These are phyloP conservation scores for Lindgomyces ingoldianus DNA, from an alignment of 495 filamentous ascomycete species.

Conservation along the genomic window DNA sequence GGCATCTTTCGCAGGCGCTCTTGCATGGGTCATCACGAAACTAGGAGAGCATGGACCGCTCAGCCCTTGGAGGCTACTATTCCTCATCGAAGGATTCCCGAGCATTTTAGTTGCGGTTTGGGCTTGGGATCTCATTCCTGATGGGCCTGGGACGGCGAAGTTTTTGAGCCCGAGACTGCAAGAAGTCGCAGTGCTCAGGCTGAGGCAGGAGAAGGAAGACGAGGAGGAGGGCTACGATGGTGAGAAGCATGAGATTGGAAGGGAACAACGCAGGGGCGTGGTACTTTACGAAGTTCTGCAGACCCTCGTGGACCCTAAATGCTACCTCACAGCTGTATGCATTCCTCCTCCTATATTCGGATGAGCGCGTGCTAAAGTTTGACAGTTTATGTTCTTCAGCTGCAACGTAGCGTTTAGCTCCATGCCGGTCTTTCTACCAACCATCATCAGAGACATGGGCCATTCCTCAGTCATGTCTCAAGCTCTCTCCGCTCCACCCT, in stretches of 20 bases:
- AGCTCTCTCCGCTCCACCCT: constrained; percentile 79
- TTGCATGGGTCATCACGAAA: constrained; percentile 82
- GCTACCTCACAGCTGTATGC: constrained; percentile 35
- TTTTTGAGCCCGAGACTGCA: constrained; percentile 73
- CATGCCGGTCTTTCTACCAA: constrained; percentile 82
- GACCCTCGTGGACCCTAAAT: constrained; percentile 42
- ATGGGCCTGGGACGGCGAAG: constrained; percentile 65
- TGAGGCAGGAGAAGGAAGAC: constrained; percentile 58
- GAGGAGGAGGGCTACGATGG: constrained; percentile 54
- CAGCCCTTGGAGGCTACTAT: constrained; percentile 77
- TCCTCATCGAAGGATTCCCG: constrained; percentile 81
- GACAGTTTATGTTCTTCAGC: constrained; percentile 60
- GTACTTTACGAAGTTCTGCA: constrained; percentile 50
- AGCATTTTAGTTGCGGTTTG: constrained; percentile 64
- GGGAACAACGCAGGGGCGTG: constrained; percentile 60
- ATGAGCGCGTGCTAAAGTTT: background rate
- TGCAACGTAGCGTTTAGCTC: constrained; percentile 75
- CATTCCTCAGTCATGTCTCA: constrained; percentile 72
- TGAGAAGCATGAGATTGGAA: constrained; percentile 9
- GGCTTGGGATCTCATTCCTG: constrained; percentile 71
- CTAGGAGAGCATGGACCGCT: constrained; percentile 61
- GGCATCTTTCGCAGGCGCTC: constrained; percentile 77
- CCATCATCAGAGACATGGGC: constrained; percentile 78
- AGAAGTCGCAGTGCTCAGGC: constrained; percentile 64
- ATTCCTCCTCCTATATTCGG: background rate